phyloP scores from a whole-genome alignment of 176 grass and related monocot species.

The Zea mays region DNA sequence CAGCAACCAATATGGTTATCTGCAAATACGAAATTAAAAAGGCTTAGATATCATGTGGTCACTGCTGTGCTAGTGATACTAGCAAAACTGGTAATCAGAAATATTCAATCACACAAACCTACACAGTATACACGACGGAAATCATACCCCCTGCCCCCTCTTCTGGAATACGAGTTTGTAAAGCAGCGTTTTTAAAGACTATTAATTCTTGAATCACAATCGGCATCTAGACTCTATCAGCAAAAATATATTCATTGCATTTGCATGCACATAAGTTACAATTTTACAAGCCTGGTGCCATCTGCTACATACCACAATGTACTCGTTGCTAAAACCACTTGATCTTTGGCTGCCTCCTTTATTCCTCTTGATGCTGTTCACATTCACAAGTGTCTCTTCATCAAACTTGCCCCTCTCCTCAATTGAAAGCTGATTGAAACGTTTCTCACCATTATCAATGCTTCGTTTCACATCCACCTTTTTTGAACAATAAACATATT shows the following conservation, averaged over 20 bases:
- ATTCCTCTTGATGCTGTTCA: conserved; percentile 93
- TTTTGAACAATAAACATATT: conserved; percentile 16
- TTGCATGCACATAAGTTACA: not conserved
- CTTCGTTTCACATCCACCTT: conserved; percentile 95
- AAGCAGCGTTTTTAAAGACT: not conserved
- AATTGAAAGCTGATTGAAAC: conserved; percentile 96
- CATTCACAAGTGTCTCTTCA: conserved; percentile 98
- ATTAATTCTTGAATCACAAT: not conserved
- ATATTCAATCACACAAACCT: not conserved
- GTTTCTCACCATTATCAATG: conserved; percentile 85
- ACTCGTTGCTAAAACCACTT: conserved; percentile 87
- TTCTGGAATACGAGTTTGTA: not conserved
- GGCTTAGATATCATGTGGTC: conserved; percentile 5
- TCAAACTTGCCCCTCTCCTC: conserved; percentile 99
- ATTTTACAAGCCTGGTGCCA: not conserved
- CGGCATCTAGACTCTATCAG: not conserved
- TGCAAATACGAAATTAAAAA: conserved; percentile 25
- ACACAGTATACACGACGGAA: not conserved
- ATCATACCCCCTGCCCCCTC: not conserved
- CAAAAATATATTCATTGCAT: not conserved
- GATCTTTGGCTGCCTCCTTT: conserved; percentile 63
- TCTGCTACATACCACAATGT: conserved; percentile 83
- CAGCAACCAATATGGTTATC: conserved; percentile 91
- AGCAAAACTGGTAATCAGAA: conserved; percentile 18
- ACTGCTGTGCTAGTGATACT: not conserved